Percentiles rank a stretch among this genome's conserved stretches.
phyloP scores from a whole-genome alignment of 192 early-diverging fungal genomes.

The Mortierella claussenii region DNA sequence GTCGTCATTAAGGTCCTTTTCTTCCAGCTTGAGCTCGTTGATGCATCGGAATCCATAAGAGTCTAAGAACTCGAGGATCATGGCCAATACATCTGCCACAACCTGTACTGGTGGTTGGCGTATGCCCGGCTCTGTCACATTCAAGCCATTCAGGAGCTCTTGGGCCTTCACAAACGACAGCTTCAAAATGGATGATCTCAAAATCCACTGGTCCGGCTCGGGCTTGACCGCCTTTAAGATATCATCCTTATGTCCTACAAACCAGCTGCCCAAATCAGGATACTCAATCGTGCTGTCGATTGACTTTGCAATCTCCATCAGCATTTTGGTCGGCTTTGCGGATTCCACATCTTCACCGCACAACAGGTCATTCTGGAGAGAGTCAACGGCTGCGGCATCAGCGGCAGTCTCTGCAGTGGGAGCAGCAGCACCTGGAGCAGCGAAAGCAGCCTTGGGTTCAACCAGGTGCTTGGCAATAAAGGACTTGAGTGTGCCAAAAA shows the following conservation, averaged over 20 bases:
- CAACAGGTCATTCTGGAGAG: constrained; percentile 46
- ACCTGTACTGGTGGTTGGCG: constrained; percentile 44
- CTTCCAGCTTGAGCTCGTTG: constrained; percentile 49
- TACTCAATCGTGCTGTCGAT: constrained; percentile 42
- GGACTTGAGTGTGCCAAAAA: constrained; percentile 51
- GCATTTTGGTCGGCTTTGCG: constrained; percentile 51
- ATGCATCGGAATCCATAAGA: constrained; percentile 52
- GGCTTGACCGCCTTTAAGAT: constrained; percentile 42
- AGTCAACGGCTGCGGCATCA: constrained; percentile 44
- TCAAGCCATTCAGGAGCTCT: constrained; percentile 27
- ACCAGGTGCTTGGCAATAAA: constrained; percentile 50
- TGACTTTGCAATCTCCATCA: constrained; percentile 47
- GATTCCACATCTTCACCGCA: constrained; percentile 53
- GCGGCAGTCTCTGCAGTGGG: constrained; percentile 35
- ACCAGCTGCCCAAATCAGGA: constrained; percentile 27
- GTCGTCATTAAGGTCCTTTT: constrained; percentile 47
- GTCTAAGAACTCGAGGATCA: constrained; percentile 46
- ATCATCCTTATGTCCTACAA: constrained; percentile 32
- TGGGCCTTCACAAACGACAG: constrained; percentile 38
- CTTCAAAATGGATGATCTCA: constrained; percentile 42
- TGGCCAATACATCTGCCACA: constrained; percentile 44
- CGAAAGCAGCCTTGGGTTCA: constrained; percentile 25
- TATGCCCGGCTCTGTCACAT: constrained; percentile 18
- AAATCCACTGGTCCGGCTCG: constrained; percentile 37
- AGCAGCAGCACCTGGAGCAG: constrained; percentile 2